Evolutionary conservation across 2,329 filamentous ascomycete species (phyloP).

Genomic region (Pseudonectria buxi): DNA sequence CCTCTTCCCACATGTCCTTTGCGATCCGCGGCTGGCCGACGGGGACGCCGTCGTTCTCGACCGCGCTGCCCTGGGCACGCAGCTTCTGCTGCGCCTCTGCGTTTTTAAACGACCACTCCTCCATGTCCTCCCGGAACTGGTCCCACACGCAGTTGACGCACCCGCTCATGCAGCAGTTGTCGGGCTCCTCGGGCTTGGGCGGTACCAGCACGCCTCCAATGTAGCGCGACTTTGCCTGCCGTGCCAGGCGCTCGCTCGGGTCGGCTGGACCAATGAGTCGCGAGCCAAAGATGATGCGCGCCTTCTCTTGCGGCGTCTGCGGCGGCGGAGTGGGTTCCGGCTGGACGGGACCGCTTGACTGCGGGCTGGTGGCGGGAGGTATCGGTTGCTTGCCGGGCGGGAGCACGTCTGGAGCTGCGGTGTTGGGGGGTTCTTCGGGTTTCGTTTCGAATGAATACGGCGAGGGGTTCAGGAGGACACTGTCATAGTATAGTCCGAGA

Average conservation of each 20-base stretch:
- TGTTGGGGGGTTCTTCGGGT: slow-evolving; percentile 37
- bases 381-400: slow-evolving; percentile 9
- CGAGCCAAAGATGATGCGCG: slow-evolving; percentile 74
- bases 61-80: slow-evolving; percentile 44
- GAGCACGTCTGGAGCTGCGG: slow-evolving; percentile 23
- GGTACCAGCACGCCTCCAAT: slow-evolving; percentile 79
- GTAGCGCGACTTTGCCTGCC: slow-evolving; percentile 51
- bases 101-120: slow-evolving; percentile 70
- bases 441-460: slow-evolving; percentile 34
- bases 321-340: slow-evolving; percentile 9
- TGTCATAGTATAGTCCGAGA: slow-evolving; percentile 53
- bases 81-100: slow-evolving; percentile 55
- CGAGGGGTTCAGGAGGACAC: slow-evolving; percentile 43
- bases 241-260: slow-evolving; percentile 52
- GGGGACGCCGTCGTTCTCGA: slow-evolving; percentile 73
- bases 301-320: slow-evolving; percentile 45
- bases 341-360: slow-evolving; percentile 4
- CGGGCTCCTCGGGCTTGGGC: slow-evolving; percentile 78
- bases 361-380: slow-evolving; percentile 23
- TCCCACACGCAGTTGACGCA: slow-evolving; percentile 99
- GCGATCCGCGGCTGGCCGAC: slow-evolving; percentile 38
- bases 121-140: slow-evolving; percentile 80
- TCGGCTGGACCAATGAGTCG: slow-evolving; percentile 68
- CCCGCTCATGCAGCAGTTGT: slow-evolving; percentile 99
- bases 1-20: slow-evolving; percentile 53